Base-by-base conservation (phyloP, 306 rosid species). In the Medicago lupulina region DNA sequence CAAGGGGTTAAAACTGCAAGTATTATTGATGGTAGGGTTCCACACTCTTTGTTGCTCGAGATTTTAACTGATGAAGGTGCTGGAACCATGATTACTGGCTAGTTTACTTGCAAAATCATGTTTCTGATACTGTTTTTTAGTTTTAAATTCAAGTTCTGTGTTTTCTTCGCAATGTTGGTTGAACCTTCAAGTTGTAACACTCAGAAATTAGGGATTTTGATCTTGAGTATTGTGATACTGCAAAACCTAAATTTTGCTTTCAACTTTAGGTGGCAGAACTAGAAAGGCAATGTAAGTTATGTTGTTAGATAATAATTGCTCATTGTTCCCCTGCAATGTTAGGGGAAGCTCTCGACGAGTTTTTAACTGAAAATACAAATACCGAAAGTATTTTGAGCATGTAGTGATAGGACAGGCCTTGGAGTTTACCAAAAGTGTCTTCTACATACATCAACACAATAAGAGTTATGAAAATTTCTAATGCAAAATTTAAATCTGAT, bases 1-100 rank as follows among this genome's bases (percentile, higher is more conserved):
- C 98, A 94, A 76, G 98, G 98, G 0, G 96, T 90, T 11, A 89
- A 66, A 70, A 94, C 98, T 0, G 90, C 98, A 0, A 94, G 98
- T 36, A 92, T 94, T 64, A 88, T 94, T 1, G 97, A 94, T 65
- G 98, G 97, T 7, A 76, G 97, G 43, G 78, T 86, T 44, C 90
- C 96, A 0, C 97, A 94, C 55, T 94, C 98, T 8, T 79, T 94
- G 79, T 76, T 94, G 34, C 88, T 92, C 2, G 98, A 92, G 88
- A 80, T 95, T 83, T 79, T 95, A 87, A 95, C 97, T 6, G 96
- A 95, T 77, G 86, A 87, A 82, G 97, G 98, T 16, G 93, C 96
- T n/a, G 97, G 96, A 53, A 95, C 97, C 5, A 95, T 92, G 98
- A 95, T 90, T 17, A 83, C 90, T 23, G 96, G 96, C 17, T 94